Evolutionary conservation across 257 asterid species (phyloP).

Genomic region (Capsicum chinense): DNA sequence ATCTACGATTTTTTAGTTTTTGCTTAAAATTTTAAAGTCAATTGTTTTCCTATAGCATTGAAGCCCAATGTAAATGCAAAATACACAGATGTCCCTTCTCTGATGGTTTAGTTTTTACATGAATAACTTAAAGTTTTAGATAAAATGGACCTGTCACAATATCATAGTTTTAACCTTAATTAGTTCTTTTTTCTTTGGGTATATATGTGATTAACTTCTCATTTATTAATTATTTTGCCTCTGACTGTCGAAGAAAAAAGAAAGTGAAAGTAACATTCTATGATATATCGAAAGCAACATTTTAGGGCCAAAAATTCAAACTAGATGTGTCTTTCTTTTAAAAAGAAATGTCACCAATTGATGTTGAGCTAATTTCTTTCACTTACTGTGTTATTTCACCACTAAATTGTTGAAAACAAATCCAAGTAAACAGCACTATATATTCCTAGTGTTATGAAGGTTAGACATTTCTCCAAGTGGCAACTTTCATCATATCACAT

Average conservation of each 20-base stretch:
- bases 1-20: not conserved
- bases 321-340: not conserved
- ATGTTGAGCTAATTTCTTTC: not conserved
- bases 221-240: not conserved
- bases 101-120: not conserved
- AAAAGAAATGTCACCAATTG: not conserved
- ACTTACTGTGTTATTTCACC: not conserved
- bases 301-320: not conserved
- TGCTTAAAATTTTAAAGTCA: not conserved
- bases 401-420: not conserved
- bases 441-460: not conserved
- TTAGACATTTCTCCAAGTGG: not conserved
- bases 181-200: not conserved
- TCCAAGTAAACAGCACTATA: not conserved
- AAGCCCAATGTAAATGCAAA: not conserved
- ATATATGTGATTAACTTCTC: not conserved
- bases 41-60: not conserved
- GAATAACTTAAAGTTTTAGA: not conserved
- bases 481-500: not conserved
- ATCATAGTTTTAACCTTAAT: not conserved
- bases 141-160: not conserved
- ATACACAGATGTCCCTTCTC: not conserved
- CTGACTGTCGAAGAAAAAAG: not conserved
- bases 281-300: not conserved
- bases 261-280: not conserved